These are phyloP conservation scores for Sporothrix phasma DNA, from an alignment of 2,329 filamentous ascomycete genomes.

Conservation along the genomic window DNA sequence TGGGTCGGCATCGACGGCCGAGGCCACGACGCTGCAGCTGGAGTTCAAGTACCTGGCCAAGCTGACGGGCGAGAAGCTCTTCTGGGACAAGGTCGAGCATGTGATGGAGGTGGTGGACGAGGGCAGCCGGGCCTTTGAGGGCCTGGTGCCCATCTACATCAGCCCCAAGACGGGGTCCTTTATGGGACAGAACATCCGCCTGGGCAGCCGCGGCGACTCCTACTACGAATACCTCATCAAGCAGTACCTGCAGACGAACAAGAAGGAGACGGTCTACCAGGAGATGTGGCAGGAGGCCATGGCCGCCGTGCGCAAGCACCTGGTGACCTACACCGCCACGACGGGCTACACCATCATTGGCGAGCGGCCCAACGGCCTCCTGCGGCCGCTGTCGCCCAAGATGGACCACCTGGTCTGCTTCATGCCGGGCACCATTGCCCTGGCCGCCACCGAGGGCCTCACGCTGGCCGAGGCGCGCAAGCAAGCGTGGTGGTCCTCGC, in stretches of 20 bases:
- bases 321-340: slow-evolving; percentile 77
- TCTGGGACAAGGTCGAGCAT: slow-evolving; percentile 85
- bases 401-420: slow-evolving; percentile 99
- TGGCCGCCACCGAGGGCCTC: slow-evolving; percentile 72
- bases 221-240: slow-evolving; percentile 99
- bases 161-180: slow-evolving; percentile 71
- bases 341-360: slow-evolving; percentile 80
- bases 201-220: slow-evolving; percentile 89
- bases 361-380: slow-evolving; percentile 68
- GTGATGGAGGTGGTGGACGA: slow-evolving; percentile 87
- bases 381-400: slow-evolving; percentile 61
- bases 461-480: slow-evolving; percentile 67
- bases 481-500: slow-evolving; percentile 59
- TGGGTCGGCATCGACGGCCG: slow-evolving; percentile 86
- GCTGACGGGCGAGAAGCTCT: slow-evolving; percentile 81
- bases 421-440: slow-evolving; percentile 88
- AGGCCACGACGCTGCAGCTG: slow-evolving; percentile 83
- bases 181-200: slow-evolving; percentile 72
- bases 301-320: slow-evolving; percentile 76
- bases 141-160: slow-evolving; percentile 86
- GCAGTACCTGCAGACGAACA: slow-evolving; percentile 89
- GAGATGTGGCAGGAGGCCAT: slow-evolving; percentile 91
- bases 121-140: slow-evolving; percentile 66
- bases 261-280: slow-evolving; percentile 73
- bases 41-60: slow-evolving; percentile 97